A percentile compares a stretch with the other conserved stretches of the same genome.
phyloP scores from a whole-genome alignment of 148 eudicot species.

The Diospyros lotus region DNA sequence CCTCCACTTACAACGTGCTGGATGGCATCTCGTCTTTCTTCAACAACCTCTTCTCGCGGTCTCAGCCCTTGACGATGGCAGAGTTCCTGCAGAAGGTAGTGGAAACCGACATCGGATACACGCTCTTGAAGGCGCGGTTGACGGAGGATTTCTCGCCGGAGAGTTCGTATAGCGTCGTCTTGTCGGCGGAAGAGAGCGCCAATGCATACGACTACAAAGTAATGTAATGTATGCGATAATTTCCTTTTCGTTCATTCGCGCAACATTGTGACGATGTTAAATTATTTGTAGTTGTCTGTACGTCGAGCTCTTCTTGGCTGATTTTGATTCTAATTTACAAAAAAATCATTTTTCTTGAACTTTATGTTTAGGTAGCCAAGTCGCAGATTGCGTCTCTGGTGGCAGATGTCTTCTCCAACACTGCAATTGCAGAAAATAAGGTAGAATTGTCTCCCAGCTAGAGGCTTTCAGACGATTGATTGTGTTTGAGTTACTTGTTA shows the following conservation, averaged over 20 bases:
- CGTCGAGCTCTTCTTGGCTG: too few species aligned
- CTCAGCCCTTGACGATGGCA: slow-evolving; percentile 54
- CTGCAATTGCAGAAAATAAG: slow-evolving; percentile 83
- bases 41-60: slow-evolving; percentile 56
- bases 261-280: too few species aligned
- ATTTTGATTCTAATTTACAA: too few species aligned
- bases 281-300: too few species aligned
- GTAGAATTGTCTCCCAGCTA: slow-evolving; percentile 14
- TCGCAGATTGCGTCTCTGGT: slow-evolving; percentile 78
- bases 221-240: slow-evolving; percentile 84
- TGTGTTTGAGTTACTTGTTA: too few species aligned
- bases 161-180: slow-evolving; percentile 64
- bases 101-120: slow-evolving; percentile 62
- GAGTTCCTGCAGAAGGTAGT: slow-evolving; percentile 61
- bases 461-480: too few species aligned
- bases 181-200: slow-evolving; percentile 67
- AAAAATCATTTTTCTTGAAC: not conserved
- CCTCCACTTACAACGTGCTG: slow-evolving; percentile 58
- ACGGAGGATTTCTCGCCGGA: slow-evolving; percentile 74
- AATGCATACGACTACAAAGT: slow-evolving; percentile 92
- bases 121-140: slow-evolving; percentile 61
- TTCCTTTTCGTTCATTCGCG: slow-evolving; percentile 11
- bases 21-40: slow-evolving; percentile 75
- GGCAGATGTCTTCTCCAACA: slow-evolving; percentile 78
- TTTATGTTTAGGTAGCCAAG: slow-evolving; percentile 49